phyloP scores from a whole-genome alignment of 2,329 filamentous ascomycete species.

The Penicillium sclerotigenum region DNA sequence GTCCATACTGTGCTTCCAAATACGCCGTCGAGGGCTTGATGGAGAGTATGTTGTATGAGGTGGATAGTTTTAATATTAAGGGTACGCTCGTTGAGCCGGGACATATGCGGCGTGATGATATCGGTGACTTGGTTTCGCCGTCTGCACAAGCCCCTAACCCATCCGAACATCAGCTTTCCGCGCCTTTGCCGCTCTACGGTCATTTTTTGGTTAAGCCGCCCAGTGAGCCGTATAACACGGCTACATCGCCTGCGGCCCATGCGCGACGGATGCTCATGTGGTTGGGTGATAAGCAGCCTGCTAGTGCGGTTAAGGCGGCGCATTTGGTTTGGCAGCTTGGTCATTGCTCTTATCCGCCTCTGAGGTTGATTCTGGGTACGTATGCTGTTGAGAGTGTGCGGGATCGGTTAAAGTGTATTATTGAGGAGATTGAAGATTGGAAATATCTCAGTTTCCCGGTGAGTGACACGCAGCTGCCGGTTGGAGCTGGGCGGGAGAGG shows the following conservation, averaged over 20 bases:
- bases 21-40: constrained; percentile 95
- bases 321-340: constrained; percentile 93
- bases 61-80: constrained; percentile 88
- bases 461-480: constrained; percentile 29
- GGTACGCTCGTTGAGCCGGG: constrained; percentile 90
- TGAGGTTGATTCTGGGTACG: constrained; percentile 80
- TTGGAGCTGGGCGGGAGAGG: background rate
- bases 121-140: constrained; percentile 33
- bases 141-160: constrained; percentile 15
- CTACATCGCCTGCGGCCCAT: constrained; percentile 80
- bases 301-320: constrained; percentile 86
- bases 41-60: constrained; percentile 94
- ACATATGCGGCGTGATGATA: constrained; percentile 79
- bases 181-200: constrained; percentile 74
- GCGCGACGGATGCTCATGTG: constrained; percentile 89
- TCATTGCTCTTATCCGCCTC: constrained; percentile 89
- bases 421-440: constrained; percentile 93
- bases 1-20: constrained; percentile 94
- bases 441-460: constrained; percentile 72
- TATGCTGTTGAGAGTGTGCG: constrained; percentile 96
- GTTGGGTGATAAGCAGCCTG: constrained; percentile 88
- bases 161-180: constrained; percentile 33
- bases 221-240: constrained; percentile 73
- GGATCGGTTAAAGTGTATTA: constrained; percentile 83
- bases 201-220: constrained; percentile 88